Base-by-base conservation (phyloP, 2,329 filamentous ascomycete species). In the Paraphoma chrysanthemicola region DNA sequence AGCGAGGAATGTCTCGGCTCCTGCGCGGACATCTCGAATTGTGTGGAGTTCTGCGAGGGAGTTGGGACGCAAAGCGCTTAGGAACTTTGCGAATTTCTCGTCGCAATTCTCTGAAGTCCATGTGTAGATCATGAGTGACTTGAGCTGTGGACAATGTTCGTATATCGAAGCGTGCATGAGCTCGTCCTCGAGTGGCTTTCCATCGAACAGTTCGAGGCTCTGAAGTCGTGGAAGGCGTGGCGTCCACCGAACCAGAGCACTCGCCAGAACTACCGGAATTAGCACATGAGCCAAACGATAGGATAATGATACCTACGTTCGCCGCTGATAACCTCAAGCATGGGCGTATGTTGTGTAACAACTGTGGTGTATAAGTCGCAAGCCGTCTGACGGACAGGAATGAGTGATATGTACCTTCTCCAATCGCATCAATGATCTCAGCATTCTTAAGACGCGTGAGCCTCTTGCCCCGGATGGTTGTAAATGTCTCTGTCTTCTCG, bases 161-260 rank as follows among this genome's bases (percentile, higher is more conserved):
- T 81, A 78, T 46, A 92, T 83, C 3, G 85, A 81, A 11, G 77
- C 75, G 31, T 84, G 75, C 0, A 82, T 83, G 1, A 83, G 80
- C 53, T 84, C 81, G 48, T 84, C 78, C 41, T 81, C 82, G 1
- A 92, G 79, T 9, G 85, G 81, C 39, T 81, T 82, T 3, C 88
- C 88, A 59, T 89, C 85, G 71, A 82, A 86, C 1, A 91, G 76
- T 14, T 85, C 83, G 33, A 92, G 78, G 1, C 80, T 82, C 52
- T 80, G 83, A 8, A 93, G 76, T 28, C 84, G 81, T 1, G 85
- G 80, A 28, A 91, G 75, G 31, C 83, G 79, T 11, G 85, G 80
- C 12, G 86, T 80, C 88, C 88, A 91, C 29, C 73, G 76, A 0
- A 83, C 77, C 5, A 92, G 77, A 5, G 82, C 76, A 47, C 77